Conservation (phyloP, 257 asterid genomes). For the Solanum commersonii region DNA sequence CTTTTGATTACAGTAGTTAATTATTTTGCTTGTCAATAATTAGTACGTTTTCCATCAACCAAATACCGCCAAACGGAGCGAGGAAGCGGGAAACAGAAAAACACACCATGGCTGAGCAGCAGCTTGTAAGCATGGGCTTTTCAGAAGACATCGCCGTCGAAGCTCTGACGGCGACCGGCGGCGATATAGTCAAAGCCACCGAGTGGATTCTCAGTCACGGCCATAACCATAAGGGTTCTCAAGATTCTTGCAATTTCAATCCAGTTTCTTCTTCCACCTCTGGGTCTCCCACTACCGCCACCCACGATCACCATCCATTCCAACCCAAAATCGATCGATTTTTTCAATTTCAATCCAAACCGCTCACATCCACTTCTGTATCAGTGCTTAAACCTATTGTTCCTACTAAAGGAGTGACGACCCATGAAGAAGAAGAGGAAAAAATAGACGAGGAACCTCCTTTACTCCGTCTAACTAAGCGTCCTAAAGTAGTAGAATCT, state of each 20-base stretch:
- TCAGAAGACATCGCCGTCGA: slow-evolving; percentile 34
- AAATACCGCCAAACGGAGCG: neutral
- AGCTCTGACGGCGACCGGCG: slow-evolving; percentile 52
- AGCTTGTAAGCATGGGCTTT: slow-evolving; percentile 77
- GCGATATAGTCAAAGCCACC: slow-evolving; percentile 53
- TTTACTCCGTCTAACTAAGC: slow-evolving; percentile 17
- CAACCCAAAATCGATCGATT: slow-evolving; percentile 73
- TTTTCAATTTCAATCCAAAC: slow-evolving; percentile 25
- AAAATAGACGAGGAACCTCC: slow-evolving; percentile 2
- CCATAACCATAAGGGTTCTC: neutral
- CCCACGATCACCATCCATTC: neutral
- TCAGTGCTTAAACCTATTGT: neutral
- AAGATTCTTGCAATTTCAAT: slow-evolving; percentile 5
- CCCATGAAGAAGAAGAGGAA: neutral
- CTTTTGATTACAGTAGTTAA: too few species aligned
- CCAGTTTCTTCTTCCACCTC: slow-evolving; percentile 5
- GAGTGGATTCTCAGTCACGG: slow-evolving; percentile 54
- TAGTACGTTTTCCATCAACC: neutral
- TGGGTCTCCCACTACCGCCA: neutral
- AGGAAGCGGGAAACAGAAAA: neutral
- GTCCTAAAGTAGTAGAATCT: slow-evolving; percentile 14
- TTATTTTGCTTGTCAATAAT: too few species aligned
- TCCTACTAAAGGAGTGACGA: neutral
- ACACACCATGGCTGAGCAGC: slow-evolving; percentile 8
- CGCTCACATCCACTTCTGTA: neutral